Conservation (phyloP, 108 stramenopile genomes). For the Cyclotella choctawhatcheeana region DNA sequence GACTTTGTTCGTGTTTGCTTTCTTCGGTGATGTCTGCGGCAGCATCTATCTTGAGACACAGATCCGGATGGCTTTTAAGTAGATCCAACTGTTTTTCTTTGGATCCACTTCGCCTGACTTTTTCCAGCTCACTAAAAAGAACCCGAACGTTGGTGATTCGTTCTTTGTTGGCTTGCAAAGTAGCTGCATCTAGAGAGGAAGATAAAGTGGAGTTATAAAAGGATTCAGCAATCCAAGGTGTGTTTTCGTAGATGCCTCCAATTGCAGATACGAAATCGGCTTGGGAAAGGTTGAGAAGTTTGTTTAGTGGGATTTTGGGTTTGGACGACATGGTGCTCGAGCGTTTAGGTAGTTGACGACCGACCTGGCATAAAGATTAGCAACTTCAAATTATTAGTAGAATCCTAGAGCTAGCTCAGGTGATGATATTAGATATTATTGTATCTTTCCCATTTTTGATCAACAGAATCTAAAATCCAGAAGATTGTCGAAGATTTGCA, state of each 20-base stretch:
- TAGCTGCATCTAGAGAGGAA: conserved; percentile 18
- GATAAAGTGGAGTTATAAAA: conserved; percentile 50
- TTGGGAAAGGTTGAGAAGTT: conserved; percentile 40
- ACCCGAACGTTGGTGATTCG: conserved; percentile 57
- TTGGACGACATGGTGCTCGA: not conserved
- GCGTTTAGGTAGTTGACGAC: too few species aligned
- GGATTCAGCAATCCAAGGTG: conserved; percentile 76
- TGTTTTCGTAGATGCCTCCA: conserved; percentile 88
- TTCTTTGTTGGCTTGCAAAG: conserved; percentile 16
- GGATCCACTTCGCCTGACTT: conserved; percentile 54
- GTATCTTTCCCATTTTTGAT: too few species aligned
- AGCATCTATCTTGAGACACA: conserved; percentile 40
- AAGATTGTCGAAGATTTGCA: too few species aligned
- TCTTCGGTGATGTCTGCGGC: conserved; percentile 59
- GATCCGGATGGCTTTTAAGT: conserved; percentile 75
- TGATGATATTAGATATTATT: too few species aligned
- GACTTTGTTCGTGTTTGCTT: conserved; percentile 80
- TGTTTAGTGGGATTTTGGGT: conserved; percentile 23
- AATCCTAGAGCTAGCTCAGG: too few species aligned
- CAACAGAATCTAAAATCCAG: too few species aligned
- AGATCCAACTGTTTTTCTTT: conserved; percentile 68
- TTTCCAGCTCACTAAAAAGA: conserved; percentile 65
- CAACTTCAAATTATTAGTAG: too few species aligned
- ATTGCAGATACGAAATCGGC: conserved; percentile 61
- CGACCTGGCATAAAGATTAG: too few species aligned